Conservation (phyloP, 306 rosid genomes). For the Castanea mollissima region DNA sequence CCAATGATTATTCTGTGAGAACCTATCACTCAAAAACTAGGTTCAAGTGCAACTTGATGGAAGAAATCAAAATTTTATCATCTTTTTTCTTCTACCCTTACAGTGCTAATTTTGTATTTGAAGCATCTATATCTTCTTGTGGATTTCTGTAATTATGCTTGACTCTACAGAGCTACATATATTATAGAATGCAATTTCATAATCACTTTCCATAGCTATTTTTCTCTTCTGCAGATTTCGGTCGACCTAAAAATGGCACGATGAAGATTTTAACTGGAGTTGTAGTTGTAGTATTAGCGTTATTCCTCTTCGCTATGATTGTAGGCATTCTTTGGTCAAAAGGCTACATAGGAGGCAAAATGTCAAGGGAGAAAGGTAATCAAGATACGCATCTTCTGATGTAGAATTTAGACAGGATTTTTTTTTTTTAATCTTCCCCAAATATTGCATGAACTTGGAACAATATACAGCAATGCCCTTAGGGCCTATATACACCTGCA, state of each 20-base stretch:
- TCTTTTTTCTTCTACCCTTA: too few species aligned
- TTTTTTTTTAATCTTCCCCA: too few species aligned
- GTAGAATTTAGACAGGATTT: not conserved
- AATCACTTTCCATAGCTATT: not conserved
- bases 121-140: not conserved
- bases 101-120: not conserved
- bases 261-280: not conserved
- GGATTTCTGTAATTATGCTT: not conserved
- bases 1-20: too few species aligned
- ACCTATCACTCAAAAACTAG: too few species aligned
- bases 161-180: not conserved
- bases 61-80: too few species aligned
- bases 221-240: conserved; percentile 11
- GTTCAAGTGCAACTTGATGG: too few species aligned
- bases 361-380: conserved; percentile 24
- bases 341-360: not conserved
- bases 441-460: too few species aligned
- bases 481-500: not conserved
- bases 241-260: not conserved
- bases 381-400: not conserved
- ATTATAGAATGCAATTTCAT: not conserved
- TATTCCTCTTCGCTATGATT: conserved; percentile 2
- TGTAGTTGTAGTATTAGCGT: not conserved
- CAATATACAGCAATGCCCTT: too few species aligned
- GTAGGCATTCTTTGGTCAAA: conserved; percentile 17